Percentiles rank a stretch among this genome's conserved stretches.
Evolutionary conservation across 148 eudicot species (phyloP).

Genomic region (Chenopodium berlandieri): DNA sequence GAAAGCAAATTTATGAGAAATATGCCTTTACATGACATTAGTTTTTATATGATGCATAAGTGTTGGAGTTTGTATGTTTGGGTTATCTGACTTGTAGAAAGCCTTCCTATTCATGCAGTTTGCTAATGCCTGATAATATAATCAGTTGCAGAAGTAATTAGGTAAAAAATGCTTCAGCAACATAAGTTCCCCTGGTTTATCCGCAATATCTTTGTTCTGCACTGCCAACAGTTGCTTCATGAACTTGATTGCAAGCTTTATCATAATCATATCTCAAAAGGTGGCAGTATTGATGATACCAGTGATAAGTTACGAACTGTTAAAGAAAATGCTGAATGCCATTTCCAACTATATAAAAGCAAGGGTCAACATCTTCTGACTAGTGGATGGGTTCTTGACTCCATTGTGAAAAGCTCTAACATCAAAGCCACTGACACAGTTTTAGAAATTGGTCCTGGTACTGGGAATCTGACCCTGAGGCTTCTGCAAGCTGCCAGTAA

Average conservation of each 20-base stretch:
- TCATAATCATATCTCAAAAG: conserved; percentile 14
- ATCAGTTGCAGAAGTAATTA: conserved; percentile 3
- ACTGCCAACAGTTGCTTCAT: conserved; percentile 20
- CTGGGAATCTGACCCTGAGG: conserved; percentile 87
- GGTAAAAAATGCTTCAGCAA: conserved; percentile 23
- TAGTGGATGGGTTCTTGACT: conserved; percentile 65
- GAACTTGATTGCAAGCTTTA: conserved; percentile 17
- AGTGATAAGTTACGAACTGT: conserved; percentile 13
- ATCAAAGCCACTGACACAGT: conserved; percentile 65
- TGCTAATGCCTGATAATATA: not conserved
- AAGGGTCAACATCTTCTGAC: conserved; percentile 88
- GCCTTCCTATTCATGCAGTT: not conserved
- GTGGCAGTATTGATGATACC: conserved; percentile 24
- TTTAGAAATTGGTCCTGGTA: conserved; percentile 94
- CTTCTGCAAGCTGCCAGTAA: conserved; percentile 67
- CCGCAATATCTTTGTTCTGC: conserved; percentile 11
- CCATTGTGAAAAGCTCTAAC: conserved; percentile 64
- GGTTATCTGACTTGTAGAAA: not conserved
- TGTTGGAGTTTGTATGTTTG: not conserved
- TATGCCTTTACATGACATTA: not conserved
- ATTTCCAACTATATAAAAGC: conserved; percentile 61
- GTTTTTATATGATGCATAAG: not conserved
- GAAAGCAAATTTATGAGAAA: too few relatives aligned
- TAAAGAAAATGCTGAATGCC: conserved; percentile 35
- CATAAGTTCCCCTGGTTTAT: conserved; percentile 13